Evolutionary conservation across 177 flowering plant species (phyloP), one percentile per base, ranked within the genome.

Genomic region (Vitis hybrid): DNA sequence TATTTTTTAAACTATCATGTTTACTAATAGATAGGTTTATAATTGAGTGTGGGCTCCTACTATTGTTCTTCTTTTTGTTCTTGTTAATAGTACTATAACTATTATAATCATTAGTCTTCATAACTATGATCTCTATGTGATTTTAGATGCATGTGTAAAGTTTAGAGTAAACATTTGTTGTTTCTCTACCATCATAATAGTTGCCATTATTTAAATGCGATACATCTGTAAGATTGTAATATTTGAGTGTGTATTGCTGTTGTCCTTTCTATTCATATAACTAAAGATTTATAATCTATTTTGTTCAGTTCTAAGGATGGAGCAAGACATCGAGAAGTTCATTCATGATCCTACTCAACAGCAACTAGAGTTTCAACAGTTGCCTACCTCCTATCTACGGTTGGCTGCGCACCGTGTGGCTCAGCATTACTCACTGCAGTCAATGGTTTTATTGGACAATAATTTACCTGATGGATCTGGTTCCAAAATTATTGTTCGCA

Each of bases 331-430:
- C 49, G 90, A 89, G 77, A 94, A 89, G 78, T 96, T 96, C 71
- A 90, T 96, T 58, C 88, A 83, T 45, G 98, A 96, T 71, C 93
- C 93, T 51, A 75, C 78, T 11, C 89, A 80, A 68, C 92, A 89
- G 77, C 98, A 95, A 73, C 71, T 95, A 19, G 98, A 95, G 80
- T 93, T 95, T 78, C 97, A 83, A 75, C 98, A 93, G 76, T 79
- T 95, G 69, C 97, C 99, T 22, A 95, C 99, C 18, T 95, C 99
- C 62, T 95, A 95, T 79, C 75, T 95, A 65, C 84, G 99, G 51
- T 78, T 96, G 81, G 98, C 99, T 65, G 99, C 99, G 49, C 99
- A 96, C 72, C 98, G 99, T 14, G 90, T 96, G 61, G 99, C 99
- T 16, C 99, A 94, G 73, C 99, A 96, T 82, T 96, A 96, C 78